Base-by-base conservation (phyloP, 2,329 filamentous ascomycete genomes). In the Canariomyces notabilis region DNA sequence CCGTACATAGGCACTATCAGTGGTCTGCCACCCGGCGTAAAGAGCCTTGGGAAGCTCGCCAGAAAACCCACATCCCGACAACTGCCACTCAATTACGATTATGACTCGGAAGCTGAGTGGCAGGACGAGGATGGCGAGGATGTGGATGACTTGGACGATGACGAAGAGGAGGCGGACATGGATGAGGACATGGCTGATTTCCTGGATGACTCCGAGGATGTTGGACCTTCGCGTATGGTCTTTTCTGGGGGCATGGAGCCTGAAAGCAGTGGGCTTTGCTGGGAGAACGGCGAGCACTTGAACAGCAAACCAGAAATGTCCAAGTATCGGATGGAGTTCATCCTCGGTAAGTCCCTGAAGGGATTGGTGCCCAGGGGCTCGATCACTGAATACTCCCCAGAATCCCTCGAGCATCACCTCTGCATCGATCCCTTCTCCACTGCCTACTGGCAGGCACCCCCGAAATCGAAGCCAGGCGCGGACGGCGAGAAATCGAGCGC, bases 151-250 rank as follows among this genome's bases (percentile, higher is more conserved):
- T 71, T 83, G 20, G 83, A 85, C 16, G 82, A 85, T 7, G 78
- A 77, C 69, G 89, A 76, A 71, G 90, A 77, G n/a, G 72, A 73
- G 31, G 53, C 73, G 0, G 85, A 86, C 47, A 84, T 81, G n/a
- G 85, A 87, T 14, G 85, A 87, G 52, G 89, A 94, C 49, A 85
- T 95, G 82, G 87, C 89, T 4, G 90, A 82, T 15, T 96, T 96
- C 60, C 72, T 96, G 2, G 90, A 95, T 56, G 88, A 94, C 57
- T 87, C 87, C 5, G 87, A 94, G 43, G 87, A 93, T 50, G 61
- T 65, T 59, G 77, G 69, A 49, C 68, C 66, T 61, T 71, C 67
- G 53, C 73, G 64, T 76, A 78, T 71, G 70, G 77, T 62, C 65
- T 83, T 67, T 77, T 58, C 78, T 71, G 80, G 82, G 22, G 82